These are phyloP conservation scores for Sarocladium oryzae DNA, from an alignment of 2,329 filamentous ascomycete genomes.

Conservation along the genomic window DNA sequence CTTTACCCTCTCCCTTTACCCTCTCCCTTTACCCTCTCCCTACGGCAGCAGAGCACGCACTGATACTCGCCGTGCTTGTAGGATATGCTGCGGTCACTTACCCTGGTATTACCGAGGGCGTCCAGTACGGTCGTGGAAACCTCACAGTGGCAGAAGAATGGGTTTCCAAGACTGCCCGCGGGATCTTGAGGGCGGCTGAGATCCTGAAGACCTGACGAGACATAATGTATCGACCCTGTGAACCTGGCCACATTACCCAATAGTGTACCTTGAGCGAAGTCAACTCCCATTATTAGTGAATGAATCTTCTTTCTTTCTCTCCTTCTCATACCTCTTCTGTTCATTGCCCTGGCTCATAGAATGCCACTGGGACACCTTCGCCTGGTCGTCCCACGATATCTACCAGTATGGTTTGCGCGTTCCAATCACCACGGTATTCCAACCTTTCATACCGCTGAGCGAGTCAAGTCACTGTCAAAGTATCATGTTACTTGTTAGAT, in stretches of 20 bases:
- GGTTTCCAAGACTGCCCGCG: constrained; percentile 28
- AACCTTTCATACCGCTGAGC: constrained; percentile 52
- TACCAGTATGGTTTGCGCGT: constrained; percentile 29
- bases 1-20: too few species aligned
- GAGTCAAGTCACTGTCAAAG: constrained; percentile 33
- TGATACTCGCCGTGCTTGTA: background rate
- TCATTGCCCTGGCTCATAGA: constrained; percentile 21
- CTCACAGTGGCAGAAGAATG: constrained; percentile 25
- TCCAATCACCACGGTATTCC: constrained; percentile 35
- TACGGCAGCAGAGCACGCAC: too few species aligned
- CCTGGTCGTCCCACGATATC: constrained; percentile 33
- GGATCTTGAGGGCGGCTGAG: constrained; percentile 26
- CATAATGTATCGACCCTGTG: too few species aligned
- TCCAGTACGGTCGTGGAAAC: constrained; percentile 39
- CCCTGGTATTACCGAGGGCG: constrained; percentile 60
- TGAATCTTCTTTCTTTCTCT: too few species aligned
- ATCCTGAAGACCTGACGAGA: constrained; percentile 23
- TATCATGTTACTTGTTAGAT: background rate
- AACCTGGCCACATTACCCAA: too few species aligned
- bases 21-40: too few species aligned
- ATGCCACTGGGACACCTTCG: constrained; percentile 28
- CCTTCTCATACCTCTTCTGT: too few species aligned
- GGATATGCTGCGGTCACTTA: constrained; percentile 35
- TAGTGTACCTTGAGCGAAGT: too few species aligned
- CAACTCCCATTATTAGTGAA: too few species aligned